Evolutionary conservation across 1,284 basidiomycete genomes (phyloP).

Genomic region (Stereum hirsutum): DNA sequence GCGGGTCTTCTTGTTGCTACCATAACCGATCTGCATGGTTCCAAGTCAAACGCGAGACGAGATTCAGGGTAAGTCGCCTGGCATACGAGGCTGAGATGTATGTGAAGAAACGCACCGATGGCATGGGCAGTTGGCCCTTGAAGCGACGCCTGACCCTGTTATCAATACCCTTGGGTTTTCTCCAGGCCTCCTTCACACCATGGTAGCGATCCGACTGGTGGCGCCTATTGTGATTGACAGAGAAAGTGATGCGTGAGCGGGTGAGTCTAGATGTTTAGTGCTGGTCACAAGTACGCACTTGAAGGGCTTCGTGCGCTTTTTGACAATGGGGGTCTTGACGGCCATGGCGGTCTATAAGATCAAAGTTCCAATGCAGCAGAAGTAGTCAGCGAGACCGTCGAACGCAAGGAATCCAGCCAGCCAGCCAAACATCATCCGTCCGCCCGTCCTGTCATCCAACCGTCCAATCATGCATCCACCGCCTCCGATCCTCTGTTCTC

Average conservation of each 20-base stretch:
- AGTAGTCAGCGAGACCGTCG: no score
- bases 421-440: no score
- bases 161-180: conserved; percentile 97
- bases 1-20: conserved; percentile 88
- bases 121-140: conserved; percentile 94
- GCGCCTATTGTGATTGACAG: conserved; percentile 46
- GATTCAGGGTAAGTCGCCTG: conserved; percentile 3
- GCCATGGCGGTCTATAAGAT: conserved; percentile 57
- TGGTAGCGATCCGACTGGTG: conserved; percentile 97
- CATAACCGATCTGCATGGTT: conserved; percentile 63
- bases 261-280: not conserved
- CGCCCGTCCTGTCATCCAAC: no score
- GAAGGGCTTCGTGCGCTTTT: conserved; percentile 95
- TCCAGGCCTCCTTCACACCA: conserved; percentile 93
- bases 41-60: no score
- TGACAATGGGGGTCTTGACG: conserved; percentile 85
- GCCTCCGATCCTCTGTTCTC: no score
- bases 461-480: no score
- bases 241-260: conserved; percentile 10
- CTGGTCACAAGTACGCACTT: conserved; percentile 49
- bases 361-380: no score
- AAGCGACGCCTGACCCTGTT: conserved; percentile 93
- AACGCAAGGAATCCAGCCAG: no score
- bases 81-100: not conserved
- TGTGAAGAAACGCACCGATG: conserved; percentile 53